A percentile compares a stretch with the other conserved stretches of the same genome.
phyloP scores from a whole-genome alignment of 2,329 filamentous ascomycete genomes.

The Alternaria gansuensis region DNA sequence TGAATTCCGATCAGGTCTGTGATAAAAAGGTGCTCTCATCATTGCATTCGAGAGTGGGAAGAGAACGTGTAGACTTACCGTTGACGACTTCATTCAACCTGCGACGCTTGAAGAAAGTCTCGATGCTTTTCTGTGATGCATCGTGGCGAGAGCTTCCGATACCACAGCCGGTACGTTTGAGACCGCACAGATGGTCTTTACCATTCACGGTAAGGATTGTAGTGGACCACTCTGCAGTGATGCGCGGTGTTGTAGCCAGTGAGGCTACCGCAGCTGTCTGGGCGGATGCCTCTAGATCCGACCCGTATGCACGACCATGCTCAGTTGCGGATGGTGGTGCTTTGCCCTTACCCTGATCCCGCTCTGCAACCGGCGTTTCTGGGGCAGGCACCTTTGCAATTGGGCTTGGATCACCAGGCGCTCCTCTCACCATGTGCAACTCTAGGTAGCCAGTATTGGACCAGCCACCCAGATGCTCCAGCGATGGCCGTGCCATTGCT shows the following conservation, averaged over 20 bases:
- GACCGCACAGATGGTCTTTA: slow-evolving; percentile 72
- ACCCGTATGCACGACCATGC: neutral
- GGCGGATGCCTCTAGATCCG: neutral
- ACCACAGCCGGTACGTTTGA: slow-evolving; percentile 83
- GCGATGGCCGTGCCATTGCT: slow-evolving; percentile 51
- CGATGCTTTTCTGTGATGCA: slow-evolving; percentile 76
- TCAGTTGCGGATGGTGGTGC: neutral
- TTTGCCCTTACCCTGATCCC: slow-evolving; percentile 7
- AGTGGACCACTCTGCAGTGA: slow-evolving; percentile 56
- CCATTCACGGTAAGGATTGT: slow-evolving; percentile 72
- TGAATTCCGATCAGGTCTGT: slow-evolving; percentile 85
- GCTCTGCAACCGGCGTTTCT: slow-evolving; percentile 5
- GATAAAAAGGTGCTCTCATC: slow-evolving; percentile 69
- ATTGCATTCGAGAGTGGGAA: slow-evolving; percentile 47
- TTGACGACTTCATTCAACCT: slow-evolving; percentile 50
- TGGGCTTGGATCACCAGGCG: neutral
- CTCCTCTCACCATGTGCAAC: slow-evolving; percentile 46
- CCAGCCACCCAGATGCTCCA: slow-evolving; percentile 67
- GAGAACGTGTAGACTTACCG: slow-evolving; percentile 37
- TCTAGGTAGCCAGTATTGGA: slow-evolving; percentile 72
- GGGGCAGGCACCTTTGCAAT: neutral
- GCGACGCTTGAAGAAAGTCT: slow-evolving; percentile 76
- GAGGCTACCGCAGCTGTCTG: neutral
- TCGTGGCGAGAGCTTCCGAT: slow-evolving; percentile 83
- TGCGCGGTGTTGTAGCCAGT: slow-evolving; percentile 6